A percentile compares a stretch with the other conserved stretches of the same genome.
phyloP scores from a whole-genome alignment of 1,284 basidiomycete genomes.

The Fomitiporia mediterranea region DNA sequence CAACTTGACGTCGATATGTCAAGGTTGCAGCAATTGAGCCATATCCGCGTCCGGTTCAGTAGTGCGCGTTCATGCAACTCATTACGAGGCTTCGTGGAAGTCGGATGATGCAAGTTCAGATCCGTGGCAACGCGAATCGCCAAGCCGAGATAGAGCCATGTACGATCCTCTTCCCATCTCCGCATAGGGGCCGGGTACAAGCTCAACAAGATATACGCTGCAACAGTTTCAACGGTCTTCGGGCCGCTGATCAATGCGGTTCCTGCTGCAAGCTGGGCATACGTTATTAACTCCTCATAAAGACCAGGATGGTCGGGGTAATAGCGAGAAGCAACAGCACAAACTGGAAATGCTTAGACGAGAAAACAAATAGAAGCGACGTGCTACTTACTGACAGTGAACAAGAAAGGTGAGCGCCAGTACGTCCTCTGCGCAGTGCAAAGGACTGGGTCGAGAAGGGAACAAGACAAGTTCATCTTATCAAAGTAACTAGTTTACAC shows the following conservation, averaged over 20 bases:
- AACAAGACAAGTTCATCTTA: constrained; percentile 69
- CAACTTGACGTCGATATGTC: constrained; percentile 79
- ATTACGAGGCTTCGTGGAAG: constrained; percentile 59
- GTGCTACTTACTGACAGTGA: constrained; percentile 68
- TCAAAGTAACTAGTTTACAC: constrained; percentile 56
- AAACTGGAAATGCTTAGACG: constrained; percentile 43
- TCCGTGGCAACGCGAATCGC: constrained; percentile 80
- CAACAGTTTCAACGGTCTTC: constrained; percentile 72
- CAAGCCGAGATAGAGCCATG: constrained; percentile 74
- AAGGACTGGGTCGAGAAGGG: constrained; percentile 66
- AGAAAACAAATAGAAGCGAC: not conserved
- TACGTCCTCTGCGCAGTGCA: constrained; percentile 72
- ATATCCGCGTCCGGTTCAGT: constrained; percentile 81
- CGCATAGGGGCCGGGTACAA: constrained; percentile 69
- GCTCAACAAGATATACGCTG: constrained; percentile 67
- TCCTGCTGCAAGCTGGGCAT: constrained; percentile 68
- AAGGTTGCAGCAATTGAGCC: constrained; percentile 84
- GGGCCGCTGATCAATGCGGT: constrained; percentile 64
- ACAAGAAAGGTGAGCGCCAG: constrained; percentile 72
- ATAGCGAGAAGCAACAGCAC: constrained; percentile 72
- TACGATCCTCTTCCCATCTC: constrained; percentile 75
- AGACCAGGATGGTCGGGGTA: constrained; percentile 60
- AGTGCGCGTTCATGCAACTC: constrained; percentile 76
- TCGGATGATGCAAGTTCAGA: constrained; percentile 76
- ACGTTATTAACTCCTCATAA: constrained; percentile 63